Conservation (phyloP, 768 basidiomycete genomes). For the Mycena floridula region DNA sequence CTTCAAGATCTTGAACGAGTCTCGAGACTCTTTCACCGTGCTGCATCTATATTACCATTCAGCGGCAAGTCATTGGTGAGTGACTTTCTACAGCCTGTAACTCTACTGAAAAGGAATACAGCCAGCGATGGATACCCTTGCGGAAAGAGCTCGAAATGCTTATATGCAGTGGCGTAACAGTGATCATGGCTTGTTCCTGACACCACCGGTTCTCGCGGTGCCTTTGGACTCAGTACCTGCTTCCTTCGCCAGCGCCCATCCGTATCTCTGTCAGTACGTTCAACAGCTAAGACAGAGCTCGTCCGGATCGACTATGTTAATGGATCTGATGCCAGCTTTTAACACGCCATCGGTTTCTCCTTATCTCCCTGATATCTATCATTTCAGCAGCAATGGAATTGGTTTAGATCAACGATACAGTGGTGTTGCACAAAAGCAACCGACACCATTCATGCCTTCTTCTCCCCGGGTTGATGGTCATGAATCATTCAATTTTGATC, state of each 20-base stretch:
- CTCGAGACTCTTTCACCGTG: slow-evolving; percentile 50
- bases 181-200: slow-evolving; percentile 6
- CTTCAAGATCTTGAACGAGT: slow-evolving; percentile 56
- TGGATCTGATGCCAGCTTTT: background rate
- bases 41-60: slow-evolving; percentile 52
- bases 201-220: background rate
- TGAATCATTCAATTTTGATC: slow-evolving; percentile 54
- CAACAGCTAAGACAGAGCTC: background rate
- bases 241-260: slow-evolving; percentile 16
- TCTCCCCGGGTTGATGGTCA: slow-evolving; percentile 47
- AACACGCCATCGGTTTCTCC: slow-evolving; percentile 1
- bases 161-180: slow-evolving; percentile 30
- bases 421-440: slow-evolving; percentile 26
- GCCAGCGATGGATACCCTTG: slow-evolving; percentile 53
- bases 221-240: slow-evolving; percentile 1
- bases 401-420: slow-evolving; percentile 33
- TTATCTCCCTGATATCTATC: slow-evolving; percentile 43
- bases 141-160: slow-evolving; percentile 41
- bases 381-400: slow-evolving; percentile 35
- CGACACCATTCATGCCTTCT: slow-evolving; percentile 39
- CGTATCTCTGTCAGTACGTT: slow-evolving; percentile 1
- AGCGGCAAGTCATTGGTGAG: slow-evolving; percentile 54
- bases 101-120: too few species aligned
- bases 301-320: background rate
- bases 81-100: too few species aligned